Evolutionary conservation across 768 basidiomycete species (phyloP).

Genomic region (Floccularia luteovirens): DNA sequence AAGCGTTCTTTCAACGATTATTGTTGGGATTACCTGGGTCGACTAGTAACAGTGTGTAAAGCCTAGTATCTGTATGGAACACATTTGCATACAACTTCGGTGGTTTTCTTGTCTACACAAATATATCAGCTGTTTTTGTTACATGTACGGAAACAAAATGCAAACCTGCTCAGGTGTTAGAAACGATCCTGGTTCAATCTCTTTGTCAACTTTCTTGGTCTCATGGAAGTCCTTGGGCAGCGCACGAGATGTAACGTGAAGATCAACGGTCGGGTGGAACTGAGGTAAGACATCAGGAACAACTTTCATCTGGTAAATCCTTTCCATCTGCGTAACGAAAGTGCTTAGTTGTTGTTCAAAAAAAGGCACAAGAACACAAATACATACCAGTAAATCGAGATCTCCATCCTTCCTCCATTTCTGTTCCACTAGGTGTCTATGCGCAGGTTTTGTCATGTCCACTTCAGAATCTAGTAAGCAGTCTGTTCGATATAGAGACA

Average conservation of each 20-base stretch:
- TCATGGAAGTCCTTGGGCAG: conserved; percentile 20
- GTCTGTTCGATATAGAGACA: not conserved
- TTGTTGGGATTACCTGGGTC: conserved; percentile 60
- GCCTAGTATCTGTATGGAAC: conserved; percentile 72
- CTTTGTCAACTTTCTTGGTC: conserved; percentile 24
- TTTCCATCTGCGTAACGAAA: conserved; percentile 65
- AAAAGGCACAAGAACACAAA: not conserved
- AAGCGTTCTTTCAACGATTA: not conserved
- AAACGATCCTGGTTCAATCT: conserved; percentile 68
- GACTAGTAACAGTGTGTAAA: conserved; percentile 86
- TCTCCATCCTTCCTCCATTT: conserved; percentile 81
- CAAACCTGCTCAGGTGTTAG: conserved; percentile 61
- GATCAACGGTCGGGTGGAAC: conserved; percentile 66
- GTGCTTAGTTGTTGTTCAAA: not conserved
- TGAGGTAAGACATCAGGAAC: conserved; percentile 79
- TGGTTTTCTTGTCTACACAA: conserved; percentile 48
- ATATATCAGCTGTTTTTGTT: not conserved
- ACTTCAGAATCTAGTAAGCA: conserved; percentile 24
- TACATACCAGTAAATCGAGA: conserved; percentile 76
- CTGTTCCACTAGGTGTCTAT: conserved; percentile 77
- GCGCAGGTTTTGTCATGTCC: conserved; percentile 60
- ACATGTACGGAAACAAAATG: not conserved
- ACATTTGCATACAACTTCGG: conserved; percentile 67
- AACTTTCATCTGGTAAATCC: conserved; percentile 85
- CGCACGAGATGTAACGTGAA: conserved; percentile 49